A percentile compares a stretch with the other conserved stretches of the same genome.
These are phyloP conservation scores for Selaginella tamariscina DNA, from an alignment of 75 land plant genomes.

Conservation along the genomic window DNA sequence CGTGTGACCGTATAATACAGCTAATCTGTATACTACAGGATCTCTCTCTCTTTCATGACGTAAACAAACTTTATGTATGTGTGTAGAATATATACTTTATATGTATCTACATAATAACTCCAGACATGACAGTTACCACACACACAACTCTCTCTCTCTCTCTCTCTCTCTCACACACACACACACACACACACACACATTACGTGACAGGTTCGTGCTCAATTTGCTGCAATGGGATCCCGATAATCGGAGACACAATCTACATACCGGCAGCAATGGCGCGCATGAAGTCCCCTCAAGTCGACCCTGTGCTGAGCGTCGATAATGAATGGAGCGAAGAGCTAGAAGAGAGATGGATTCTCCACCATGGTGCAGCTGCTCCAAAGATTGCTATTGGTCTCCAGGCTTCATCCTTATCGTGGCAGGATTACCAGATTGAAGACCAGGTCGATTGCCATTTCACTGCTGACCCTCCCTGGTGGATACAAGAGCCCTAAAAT, in stretches of 20 bases:
- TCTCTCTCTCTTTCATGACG: no score
- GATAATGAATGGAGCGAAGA: conserved; percentile 14
- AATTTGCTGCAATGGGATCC: conserved; percentile 82
- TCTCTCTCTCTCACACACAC: background rate
- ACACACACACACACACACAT: background rate
- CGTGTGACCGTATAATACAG: no score
- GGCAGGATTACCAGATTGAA: no score
- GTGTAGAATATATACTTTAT: background rate
- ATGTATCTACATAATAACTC: background rate
- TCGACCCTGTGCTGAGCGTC: conserved; percentile 56
- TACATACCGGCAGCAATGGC: conserved; percentile 72
- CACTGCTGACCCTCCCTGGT: conserved; percentile 75
- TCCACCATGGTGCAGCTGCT: conserved; percentile 52
- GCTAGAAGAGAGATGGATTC: conserved; percentile 38
- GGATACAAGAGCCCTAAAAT: no score
- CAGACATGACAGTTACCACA: background rate
- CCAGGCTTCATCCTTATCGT: conserved; percentile 76
- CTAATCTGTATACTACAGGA: no score
- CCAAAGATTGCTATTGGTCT: conserved; percentile 75
- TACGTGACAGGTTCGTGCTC: conserved; percentile 68
- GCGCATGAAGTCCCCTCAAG: conserved; percentile 27
- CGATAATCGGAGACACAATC: conserved; percentile 86
- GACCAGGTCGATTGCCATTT: conserved; percentile 38
- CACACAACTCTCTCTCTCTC: background rate
- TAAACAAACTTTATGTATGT: no score